A percentile compares a stretch with the other conserved stretches of the same genome.
phyloP scores from a whole-genome alignment of 192 early-diverging fungal genomes.

The Backusella parvicylindrica region DNA sequence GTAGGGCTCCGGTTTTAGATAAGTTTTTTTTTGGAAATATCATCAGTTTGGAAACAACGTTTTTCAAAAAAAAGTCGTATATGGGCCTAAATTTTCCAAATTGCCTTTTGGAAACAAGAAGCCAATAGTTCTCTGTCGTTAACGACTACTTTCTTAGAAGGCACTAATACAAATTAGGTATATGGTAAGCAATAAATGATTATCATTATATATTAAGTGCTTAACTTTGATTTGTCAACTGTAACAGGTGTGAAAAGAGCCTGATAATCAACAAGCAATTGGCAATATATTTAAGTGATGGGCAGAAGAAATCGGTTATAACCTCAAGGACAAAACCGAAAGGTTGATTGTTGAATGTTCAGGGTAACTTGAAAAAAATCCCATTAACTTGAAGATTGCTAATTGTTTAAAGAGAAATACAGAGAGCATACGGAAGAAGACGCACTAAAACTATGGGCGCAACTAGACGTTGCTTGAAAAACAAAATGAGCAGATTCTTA shows the following conservation, averaged over 20 bases:
- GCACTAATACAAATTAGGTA: no score
- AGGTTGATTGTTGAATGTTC: background rate
- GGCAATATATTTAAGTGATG: background rate
- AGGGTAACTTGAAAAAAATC: background rate
- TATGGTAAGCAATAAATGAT: no score
- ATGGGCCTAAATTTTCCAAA: no score
- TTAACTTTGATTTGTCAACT: background rate
- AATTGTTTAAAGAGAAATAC: background rate
- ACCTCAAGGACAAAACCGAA: background rate
- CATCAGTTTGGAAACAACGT: no score
- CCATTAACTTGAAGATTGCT: background rate
- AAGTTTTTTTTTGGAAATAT: no score
- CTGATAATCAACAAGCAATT: background rate
- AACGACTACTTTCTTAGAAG: no score
- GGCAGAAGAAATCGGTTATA: background rate
- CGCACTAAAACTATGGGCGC: background rate
- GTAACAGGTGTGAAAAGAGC: background rate
- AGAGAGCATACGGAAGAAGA: conserved; percentile 7
- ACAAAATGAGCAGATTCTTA: background rate
- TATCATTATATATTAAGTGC: no score
- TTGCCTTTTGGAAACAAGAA: no score
- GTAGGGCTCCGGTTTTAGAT: no score
- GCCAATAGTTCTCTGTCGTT: no score
- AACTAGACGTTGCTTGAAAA: background rate
- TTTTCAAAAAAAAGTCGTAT: no score